Base-by-base conservation (phyloP, 495 filamentous ascomycete genomes). In the Sporormia fimetaria region DNA sequence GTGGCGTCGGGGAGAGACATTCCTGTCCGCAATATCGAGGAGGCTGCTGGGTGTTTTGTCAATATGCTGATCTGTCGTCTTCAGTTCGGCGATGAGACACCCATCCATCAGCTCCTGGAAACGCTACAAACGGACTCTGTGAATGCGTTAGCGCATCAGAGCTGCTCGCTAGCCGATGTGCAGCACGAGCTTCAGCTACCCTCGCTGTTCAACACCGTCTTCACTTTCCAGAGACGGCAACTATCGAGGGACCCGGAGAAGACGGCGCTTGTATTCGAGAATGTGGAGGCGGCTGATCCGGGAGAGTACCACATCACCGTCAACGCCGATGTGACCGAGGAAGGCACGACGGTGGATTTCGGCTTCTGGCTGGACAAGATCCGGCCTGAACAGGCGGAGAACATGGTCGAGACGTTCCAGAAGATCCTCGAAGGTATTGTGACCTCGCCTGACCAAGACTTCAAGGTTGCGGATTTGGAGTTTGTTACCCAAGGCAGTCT, bases 31-130 rank as follows among this genome's bases (percentile, higher is more conserved):
- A 59, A 56, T 1, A 57, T 71, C 10, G 64, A 73, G 20, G 59
- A 63, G 8, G 61, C 68, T 25, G 61, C 72, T 30, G 73, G 72
- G 10, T 66, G 68, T 2, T 63, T 73, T 1, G 71, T 76, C 15
- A 74, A 72, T 29, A 66, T 74, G 36, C 58, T 73, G 34, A 58
- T 69, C 11, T 73, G 70, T 40, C 63, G 70, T 7, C 59, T 73
- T 43, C 66, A 58, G 31, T 31, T 68, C 11, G 68, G 44, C 6
- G 62, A 67, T 26, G 57, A 63, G 10, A 38, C 58, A 1, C 40
- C 40, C 21, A 20, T 73, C 5, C 33, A 40, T 31, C 15, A 48
- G 5, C 24, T 43, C 3, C 32, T 54, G 14, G 46, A 55, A 23
- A 6, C 30, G 10, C 25, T 47, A 1, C 54, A 54, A 40, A 45